Evolutionary conservation across 768 basidiomycete species (phyloP).

Genomic region (Calvatia gigantea): DNA sequence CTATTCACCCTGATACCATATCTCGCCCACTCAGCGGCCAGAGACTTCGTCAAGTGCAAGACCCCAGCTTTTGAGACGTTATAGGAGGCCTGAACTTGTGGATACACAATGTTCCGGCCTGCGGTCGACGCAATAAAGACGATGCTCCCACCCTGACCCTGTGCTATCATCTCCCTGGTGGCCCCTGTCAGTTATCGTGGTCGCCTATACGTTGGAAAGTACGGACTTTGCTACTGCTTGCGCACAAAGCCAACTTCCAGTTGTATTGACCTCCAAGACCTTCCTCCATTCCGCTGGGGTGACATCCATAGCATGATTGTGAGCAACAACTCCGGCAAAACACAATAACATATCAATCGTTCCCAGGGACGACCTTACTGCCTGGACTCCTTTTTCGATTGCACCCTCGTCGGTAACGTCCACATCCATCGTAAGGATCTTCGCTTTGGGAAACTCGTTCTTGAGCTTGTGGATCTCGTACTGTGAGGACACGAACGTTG

Average conservation of each 20-base stretch:
- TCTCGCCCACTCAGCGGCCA: constrained; percentile 39
- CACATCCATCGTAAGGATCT: constrained; percentile 28
- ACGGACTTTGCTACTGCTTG: constrained; percentile 33
- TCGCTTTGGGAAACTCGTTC: constrained; percentile 29
- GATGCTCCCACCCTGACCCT: constrained; percentile 37
- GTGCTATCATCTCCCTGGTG: constrained; percentile 37
- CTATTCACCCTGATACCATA: constrained; percentile 41
- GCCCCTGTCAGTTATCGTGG: background rate
- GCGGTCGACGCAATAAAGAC: constrained; percentile 43
- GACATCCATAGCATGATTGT: constrained; percentile 28
- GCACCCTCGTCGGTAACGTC: constrained; percentile 33
- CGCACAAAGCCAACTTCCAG: constrained; percentile 44
- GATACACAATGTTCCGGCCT: constrained; percentile 37
- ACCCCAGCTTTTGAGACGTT: constrained; percentile 40
- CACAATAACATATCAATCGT: constrained; percentile 36
- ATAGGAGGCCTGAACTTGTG: constrained; percentile 37
- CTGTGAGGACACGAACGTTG: constrained; percentile 22
- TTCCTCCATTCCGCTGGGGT: constrained; percentile 31
- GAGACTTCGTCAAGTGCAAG: constrained; percentile 32
- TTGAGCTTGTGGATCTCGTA: constrained; percentile 17
- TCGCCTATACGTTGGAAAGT: background rate
- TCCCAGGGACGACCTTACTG: constrained; percentile 25
- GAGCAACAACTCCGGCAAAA: constrained; percentile 38
- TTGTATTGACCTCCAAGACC: constrained; percentile 39
- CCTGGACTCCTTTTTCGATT: constrained; percentile 22